Evolutionary conservation across 2,329 filamentous ascomycete genomes (phyloP).

Genomic region (Hawksworthiomyces lignivorus): DNA sequence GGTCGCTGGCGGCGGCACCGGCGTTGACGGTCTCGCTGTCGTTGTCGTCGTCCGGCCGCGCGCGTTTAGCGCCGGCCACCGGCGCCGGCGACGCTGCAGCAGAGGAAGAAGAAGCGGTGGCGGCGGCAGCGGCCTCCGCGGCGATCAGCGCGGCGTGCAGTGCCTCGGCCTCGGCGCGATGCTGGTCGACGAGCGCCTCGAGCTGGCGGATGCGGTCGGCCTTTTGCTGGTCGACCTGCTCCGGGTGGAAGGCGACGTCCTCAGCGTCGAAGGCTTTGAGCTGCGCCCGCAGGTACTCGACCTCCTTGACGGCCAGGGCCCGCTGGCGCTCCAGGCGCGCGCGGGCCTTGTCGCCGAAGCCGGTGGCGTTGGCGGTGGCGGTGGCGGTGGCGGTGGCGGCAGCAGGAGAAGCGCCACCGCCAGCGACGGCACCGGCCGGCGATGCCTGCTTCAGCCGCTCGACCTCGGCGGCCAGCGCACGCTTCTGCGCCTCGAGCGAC

Average conservation of each 20-base stretch:
- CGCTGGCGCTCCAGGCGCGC: conserved; percentile 79
- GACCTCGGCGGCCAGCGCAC: conserved; percentile 56
- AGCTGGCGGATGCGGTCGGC: conserved; percentile 69
- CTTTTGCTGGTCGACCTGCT: conserved; percentile 69
- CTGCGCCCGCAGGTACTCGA: conserved; percentile 88
- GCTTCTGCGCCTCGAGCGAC: conserved; percentile 62
- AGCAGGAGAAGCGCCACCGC: conserved; percentile 18
- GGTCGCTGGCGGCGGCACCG: conserved; percentile 54
- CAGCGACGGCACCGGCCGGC: conserved; percentile 19
- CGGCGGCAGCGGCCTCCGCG: conserved; percentile 41
- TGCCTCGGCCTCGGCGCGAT: conserved; percentile 70
- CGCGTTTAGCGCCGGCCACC: conserved; percentile 52
- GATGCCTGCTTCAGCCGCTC: conserved; percentile 55
- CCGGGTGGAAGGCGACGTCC: conserved; percentile 76
- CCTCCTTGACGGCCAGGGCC: conserved; percentile 78
- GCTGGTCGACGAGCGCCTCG: conserved; percentile 78
- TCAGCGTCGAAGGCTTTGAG: conserved; percentile 83
- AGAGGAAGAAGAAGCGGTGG: too few species aligned
- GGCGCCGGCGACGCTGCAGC: conserved; percentile 18
- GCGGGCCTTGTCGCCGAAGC: conserved; percentile 52
- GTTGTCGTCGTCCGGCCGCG: conserved; percentile 49
- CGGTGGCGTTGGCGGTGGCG: conserved; percentile 18
- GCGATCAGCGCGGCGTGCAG: conserved; percentile 68
- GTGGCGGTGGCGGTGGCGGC: background rate
- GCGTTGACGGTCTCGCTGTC: conserved; percentile 42